Evolutionary conservation across 2,329 filamentous ascomycete genomes (phyloP).

Genomic region (Venturia effusa): DNA sequence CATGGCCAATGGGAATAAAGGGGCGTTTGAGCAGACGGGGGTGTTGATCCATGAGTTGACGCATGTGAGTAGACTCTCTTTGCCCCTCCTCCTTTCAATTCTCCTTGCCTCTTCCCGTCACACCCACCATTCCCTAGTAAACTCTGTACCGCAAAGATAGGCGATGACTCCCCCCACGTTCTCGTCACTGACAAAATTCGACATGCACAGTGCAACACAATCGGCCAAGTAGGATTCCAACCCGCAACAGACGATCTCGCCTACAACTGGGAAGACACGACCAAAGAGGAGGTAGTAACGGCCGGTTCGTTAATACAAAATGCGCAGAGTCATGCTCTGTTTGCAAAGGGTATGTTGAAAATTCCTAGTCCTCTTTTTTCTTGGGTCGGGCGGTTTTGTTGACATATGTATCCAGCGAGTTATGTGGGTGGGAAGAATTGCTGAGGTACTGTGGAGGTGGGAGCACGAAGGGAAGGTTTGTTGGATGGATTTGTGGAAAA

Average conservation of each 20-base stretch:
- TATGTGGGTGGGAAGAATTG: too few species aligned
- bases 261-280: not conserved
- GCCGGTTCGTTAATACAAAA: not conserved
- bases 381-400: too few species aligned
- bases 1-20: not conserved
- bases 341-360: not conserved
- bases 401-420: not conserved
- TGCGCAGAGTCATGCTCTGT: not conserved
- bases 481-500: too few species aligned
- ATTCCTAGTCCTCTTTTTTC: too few species aligned
- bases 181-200: not conserved
- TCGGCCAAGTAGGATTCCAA: not conserved
- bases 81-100: not conserved
- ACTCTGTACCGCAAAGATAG: too few species aligned
- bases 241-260: not conserved
- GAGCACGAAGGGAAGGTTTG: too few species aligned
- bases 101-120: too few species aligned
- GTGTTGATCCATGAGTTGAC: not conserved
- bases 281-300: not conserved
- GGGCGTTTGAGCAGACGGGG: not conserved
- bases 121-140: too few species aligned
- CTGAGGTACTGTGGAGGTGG: too few species aligned
- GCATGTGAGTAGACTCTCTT: not conserved
- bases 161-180: too few species aligned
- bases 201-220: not conserved